phyloP scores from a whole-genome alignment of 108 stramenopile genomes.

The Aureococcus anophagefferens region DNA sequence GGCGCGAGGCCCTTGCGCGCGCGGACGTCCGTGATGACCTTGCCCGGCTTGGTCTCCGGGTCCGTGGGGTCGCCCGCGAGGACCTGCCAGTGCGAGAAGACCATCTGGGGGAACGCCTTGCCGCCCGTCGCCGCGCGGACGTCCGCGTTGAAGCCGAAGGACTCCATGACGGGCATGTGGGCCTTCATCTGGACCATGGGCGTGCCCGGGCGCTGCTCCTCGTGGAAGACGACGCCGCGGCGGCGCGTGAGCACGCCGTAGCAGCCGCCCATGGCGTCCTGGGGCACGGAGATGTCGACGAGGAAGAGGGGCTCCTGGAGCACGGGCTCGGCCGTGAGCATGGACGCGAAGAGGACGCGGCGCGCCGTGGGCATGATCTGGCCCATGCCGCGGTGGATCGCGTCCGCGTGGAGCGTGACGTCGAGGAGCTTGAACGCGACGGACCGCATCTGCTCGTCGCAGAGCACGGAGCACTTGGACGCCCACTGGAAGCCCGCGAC shows the following conservation, averaged over 20 bases:
- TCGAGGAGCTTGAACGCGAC: slow-evolving; percentile 95
- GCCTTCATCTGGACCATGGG: slow-evolving; percentile 96
- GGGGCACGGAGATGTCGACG: slow-evolving; percentile 94
- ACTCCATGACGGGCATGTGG: slow-evolving; percentile 98
- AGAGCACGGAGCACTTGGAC: slow-evolving; percentile 87
- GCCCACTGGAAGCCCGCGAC: slow-evolving; percentile 99
- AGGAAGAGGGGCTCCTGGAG: slow-evolving; percentile 97
- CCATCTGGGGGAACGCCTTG: slow-evolving; percentile 99
- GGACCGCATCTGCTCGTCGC: slow-evolving; percentile 96
- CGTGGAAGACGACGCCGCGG: slow-evolving; percentile 97
- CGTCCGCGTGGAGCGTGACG: slow-evolving; percentile 99
- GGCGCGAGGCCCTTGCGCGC: slow-evolving; percentile 94
- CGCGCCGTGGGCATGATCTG: slow-evolving; percentile 99
- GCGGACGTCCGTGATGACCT: slow-evolving; percentile 74
- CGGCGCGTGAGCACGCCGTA: slow-evolving; percentile 97
- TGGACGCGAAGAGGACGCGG: slow-evolving; percentile 92
- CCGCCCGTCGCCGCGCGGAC: slow-evolving; percentile 97
- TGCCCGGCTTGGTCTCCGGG: slow-evolving; percentile 75
- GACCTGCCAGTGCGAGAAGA: slow-evolving; percentile 98
- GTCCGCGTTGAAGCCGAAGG: slow-evolving; percentile 98
- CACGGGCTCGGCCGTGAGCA: slow-evolving; percentile 80
- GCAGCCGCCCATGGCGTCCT: slow-evolving; percentile 97
- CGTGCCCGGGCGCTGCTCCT: slow-evolving; percentile 94
- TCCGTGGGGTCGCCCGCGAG: slow-evolving; percentile 82
- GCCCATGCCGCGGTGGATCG: slow-evolving; percentile 99